Percentiles rank a stretch among this genome's conserved stretches.
Evolutionary conservation across 1,139 yeast species (phyloP).

Genomic region (Candida glucosophila): DNA sequence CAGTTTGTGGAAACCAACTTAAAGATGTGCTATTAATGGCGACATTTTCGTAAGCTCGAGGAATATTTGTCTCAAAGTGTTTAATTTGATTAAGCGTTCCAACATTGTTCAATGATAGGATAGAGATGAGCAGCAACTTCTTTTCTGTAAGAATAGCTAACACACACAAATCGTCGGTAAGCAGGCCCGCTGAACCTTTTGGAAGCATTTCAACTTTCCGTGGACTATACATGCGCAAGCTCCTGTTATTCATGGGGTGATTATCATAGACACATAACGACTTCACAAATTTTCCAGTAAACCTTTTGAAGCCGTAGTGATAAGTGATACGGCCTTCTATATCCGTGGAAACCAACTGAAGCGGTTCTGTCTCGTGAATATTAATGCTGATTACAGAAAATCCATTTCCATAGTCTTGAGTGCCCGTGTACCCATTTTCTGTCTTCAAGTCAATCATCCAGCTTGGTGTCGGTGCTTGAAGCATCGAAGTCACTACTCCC

Average conservation of each 20-base stretch:
- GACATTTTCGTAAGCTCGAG: slow-evolving; percentile 31
- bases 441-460: too few relatives aligned
- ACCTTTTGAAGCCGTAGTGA: slow-evolving; percentile 51
- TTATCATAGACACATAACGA: slow-evolving; percentile 40
- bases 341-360: slow-evolving; percentile 54
- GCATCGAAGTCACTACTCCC: too few relatives aligned
- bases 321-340: slow-evolving; percentile 48
- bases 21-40: slow-evolving; percentile 19
- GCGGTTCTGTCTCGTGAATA: slow-evolving; percentile 50
- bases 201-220: slow-evolving; percentile 35
- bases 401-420: slow-evolving; percentile 8
- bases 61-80: slow-evolving; percentile 44
- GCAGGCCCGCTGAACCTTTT: slow-evolving; percentile 40
- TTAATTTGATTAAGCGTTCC: slow-evolving; percentile 27
- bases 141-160: slow-evolving; percentile 53
- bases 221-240: slow-evolving; percentile 8
- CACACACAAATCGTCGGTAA: slow-evolving; percentile 50
- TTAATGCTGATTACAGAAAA: slow-evolving; percentile 38
- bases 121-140: slow-evolving; percentile 45
- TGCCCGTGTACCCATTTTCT: slow-evolving; percentile 21
- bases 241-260: slow-evolving; percentile 15
- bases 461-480: too few relatives aligned
- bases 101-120: slow-evolving; percentile 38
- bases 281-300: slow-evolving; percentile 42
- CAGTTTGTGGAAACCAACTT: slow-evolving; percentile 46